Conservation (phyloP, 345 rosid genomes). For the Conringia planisiliqua region DNA sequence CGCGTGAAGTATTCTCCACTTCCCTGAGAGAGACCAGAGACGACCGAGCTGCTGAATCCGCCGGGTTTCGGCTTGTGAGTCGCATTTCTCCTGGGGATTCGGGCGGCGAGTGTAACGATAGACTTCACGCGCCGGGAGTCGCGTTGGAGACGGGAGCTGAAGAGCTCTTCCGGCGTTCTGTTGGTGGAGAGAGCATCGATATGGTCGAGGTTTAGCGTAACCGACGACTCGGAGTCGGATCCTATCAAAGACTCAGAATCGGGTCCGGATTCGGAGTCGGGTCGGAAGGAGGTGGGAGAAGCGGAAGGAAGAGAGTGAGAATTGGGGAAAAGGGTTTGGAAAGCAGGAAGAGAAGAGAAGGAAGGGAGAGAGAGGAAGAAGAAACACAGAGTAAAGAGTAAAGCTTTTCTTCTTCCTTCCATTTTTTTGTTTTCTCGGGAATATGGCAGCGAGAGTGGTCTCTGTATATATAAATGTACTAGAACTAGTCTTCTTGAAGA, state of each 20-base stretch:
- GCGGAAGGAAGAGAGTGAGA: conserved; percentile 46
- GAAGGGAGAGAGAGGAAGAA: conserved; percentile 35
- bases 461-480: conserved; percentile 19
- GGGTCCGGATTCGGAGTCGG: conserved; percentile 24
- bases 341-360: conserved; percentile 28
- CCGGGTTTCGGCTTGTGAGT: conserved; percentile 31
- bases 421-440: conserved; percentile 24
- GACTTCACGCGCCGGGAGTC: conserved; percentile 60
- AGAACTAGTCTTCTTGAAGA: conserved; percentile 17
- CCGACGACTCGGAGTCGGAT: conserved; percentile 23
- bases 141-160: conserved; percentile 64
- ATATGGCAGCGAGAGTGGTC: conserved; percentile 20
- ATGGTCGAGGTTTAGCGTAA: conserved; percentile 61
- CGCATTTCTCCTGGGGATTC: conserved; percentile 16
- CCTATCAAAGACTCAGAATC: conserved; percentile 8
- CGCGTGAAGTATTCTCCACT: conserved; percentile 99
- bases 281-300: conserved; percentile 39
- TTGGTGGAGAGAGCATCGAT: conserved; percentile 64
- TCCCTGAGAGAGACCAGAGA: conserved; percentile 89
- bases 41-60: conserved; percentile 68
- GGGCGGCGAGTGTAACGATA: conserved; percentile 37
- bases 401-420: conserved; percentile 27
- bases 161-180: conserved; percentile 55
- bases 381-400: conserved; percentile 37
- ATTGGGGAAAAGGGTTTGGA: conserved; percentile 40